These are phyloP conservation scores for Monilinia aucupariae DNA, from an alignment of 2,329 filamentous ascomycete species.

Conservation along the genomic window DNA sequence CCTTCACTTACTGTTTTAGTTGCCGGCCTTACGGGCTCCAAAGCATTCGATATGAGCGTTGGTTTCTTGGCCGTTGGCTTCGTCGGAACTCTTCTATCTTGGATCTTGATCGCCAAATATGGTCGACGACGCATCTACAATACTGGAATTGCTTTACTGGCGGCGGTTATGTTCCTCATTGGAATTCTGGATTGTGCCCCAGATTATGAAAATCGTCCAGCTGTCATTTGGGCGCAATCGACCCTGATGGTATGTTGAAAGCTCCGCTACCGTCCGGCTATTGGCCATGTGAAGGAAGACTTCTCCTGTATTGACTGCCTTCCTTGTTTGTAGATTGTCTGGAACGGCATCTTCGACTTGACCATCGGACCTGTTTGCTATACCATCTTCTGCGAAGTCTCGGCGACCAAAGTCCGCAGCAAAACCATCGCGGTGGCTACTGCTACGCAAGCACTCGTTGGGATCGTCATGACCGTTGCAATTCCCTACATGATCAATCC, in stretches of 20 bases:
- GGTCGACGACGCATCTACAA: constrained; percentile 60
- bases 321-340: constrained; percentile 19
- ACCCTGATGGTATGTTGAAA: constrained; percentile 26
- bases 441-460: constrained; percentile 22
- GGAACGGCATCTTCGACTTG: constrained; percentile 25
- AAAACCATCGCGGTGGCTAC: constrained; percentile 29
- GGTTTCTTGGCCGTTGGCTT: constrained; percentile 57
- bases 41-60: constrained; percentile 55
- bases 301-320: background rate
- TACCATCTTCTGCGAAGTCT: constrained; percentile 41
- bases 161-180: constrained; percentile 47
- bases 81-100: constrained; percentile 59
- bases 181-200: constrained; percentile 36
- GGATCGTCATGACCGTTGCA: constrained; percentile 26
- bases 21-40: constrained; percentile 50
- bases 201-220: constrained; percentile 28
- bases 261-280: constrained; percentile 34
- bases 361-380: constrained; percentile 39
- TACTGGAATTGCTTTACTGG: constrained; percentile 49
- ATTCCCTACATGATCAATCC: constrained; percentile 36
- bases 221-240: constrained; percentile 25
- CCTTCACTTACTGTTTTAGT: constrained; percentile 36
- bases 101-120: constrained; percentile 57
- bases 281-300: background rate
- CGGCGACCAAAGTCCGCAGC: constrained; percentile 40